Base-by-base conservation (phyloP, 2,329 filamentous ascomycete genomes). In the Hypoxylon sp. region DNA sequence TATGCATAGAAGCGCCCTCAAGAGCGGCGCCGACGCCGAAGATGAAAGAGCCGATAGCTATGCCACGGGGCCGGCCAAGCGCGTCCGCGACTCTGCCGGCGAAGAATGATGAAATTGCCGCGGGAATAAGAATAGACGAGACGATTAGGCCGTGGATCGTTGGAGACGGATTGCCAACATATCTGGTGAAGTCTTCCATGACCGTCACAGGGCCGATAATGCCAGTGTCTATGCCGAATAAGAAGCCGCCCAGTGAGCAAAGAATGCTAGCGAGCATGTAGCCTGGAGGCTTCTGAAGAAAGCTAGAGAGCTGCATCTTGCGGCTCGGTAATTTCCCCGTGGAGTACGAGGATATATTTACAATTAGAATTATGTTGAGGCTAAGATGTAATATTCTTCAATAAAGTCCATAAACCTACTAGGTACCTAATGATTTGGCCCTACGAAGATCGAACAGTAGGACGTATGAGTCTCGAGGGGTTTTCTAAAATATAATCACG, bases 71-170 rank as follows among this genome's bases (percentile, higher is more conserved):
- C 9, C 87, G 82, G 0, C 88, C 88, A 17, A 87, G 84, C 62
- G 76, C 81, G 71, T 84, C 84, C 6, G 81, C 85, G 1, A 90
- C 79, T 48, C 84, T 80, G 1, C 89, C 84, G 0, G 87, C 86
- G 36, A 90, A 81, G 23, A 89, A 81, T 0, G 88, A 87, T 0
- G 88, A 85, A 11, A 90, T 76, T 0, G 86, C 88, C 5, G 86
- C 89, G 0, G 88, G 84, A 23, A 90, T 82, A 21, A 90, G 80
- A 50, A 90, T 86, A 0, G 84, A 85, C 0, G 88, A 90, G 14
- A 90, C 87, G 5, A 88, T 82, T 2, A 89, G 78, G 0, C 89
- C 88, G 69, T 87, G 87, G 0, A 89, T 73, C 0, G 84, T 85
- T 0, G 87, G 80, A 1, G 85, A 86, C 48, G 86, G 82, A 13